Base-by-base conservation (phyloP, 1,284 basidiomycete species). In the Mycosarcoma maydis region DNA sequence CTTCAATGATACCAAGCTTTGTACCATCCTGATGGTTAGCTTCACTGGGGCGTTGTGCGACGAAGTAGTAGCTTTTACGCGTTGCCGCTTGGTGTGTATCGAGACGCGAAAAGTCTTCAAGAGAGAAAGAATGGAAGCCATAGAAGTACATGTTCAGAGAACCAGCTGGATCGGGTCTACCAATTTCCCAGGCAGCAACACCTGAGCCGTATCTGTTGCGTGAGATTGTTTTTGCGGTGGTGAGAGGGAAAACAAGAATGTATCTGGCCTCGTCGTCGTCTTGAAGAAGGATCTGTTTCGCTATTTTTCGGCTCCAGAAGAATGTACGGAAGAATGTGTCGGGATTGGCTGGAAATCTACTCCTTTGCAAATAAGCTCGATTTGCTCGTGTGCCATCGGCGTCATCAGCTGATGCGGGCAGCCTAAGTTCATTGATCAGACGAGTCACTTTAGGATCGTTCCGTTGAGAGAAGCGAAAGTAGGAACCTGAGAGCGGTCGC, bases 81-180 rank as follows among this genome's bases (percentile, higher is more conserved):
- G 38, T 39, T 11, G 47, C 20, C 14, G 19, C 6, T 3, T 4
- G 29, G 8, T 24, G 27, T 3, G 4, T 13, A 0, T 39, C 47
- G 9, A 49, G 29, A 23, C 9, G 17, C 20, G 19, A 8, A 10
- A 39, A 49, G n/a, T 39, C 47, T 13, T 7, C 4, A 5, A 3
- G n/a, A 6, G 47, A 49, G 47, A 49, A 49, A 0, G 47, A 38
- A 14, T 32, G 29, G 16, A 49, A 40, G 14, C 37, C 47, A n/a
- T 26, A 23, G 26, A 32, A 32, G 16, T 23, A 33, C 29, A 49
- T 16, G 11, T 22, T 9, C 14, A 40, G n/a, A n/a, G 14, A 8
- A 3, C 20, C 19, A 7, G 17, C 27, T 30, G 4, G 6, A 24
- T 20, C 27, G 14, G 16, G 16, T n/a, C 14, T 29, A 7, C 36